Evolutionary conservation across 129 eudicot species (phyloP).

Genomic region (Heracleum sosnowskyi): DNA sequence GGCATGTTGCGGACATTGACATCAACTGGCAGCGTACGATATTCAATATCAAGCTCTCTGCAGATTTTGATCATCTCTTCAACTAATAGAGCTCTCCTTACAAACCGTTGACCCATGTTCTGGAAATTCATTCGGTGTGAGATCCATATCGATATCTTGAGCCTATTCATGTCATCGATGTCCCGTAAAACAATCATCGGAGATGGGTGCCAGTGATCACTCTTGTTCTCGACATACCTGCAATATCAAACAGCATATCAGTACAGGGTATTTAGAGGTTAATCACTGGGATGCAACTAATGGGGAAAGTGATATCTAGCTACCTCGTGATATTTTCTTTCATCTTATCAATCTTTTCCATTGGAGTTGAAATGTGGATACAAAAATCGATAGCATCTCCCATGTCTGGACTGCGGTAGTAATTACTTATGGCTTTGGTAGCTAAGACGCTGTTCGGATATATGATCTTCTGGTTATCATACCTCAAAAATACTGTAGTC

Average conservation of each 20-base stretch:
- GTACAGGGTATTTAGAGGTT: neutral
- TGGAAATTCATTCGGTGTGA: slow-evolving; percentile 50
- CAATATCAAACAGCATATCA: neutral
- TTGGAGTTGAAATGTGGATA: slow-evolving; percentile 41
- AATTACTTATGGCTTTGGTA: slow-evolving; percentile 44
- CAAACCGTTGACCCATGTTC: slow-evolving; percentile 54
- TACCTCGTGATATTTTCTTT: slow-evolving; percentile 37
- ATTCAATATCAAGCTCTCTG: slow-evolving; percentile 46
- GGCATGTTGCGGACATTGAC: slow-evolving; percentile 37
- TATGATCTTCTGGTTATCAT: slow-evolving; percentile 36
- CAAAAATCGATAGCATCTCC: slow-evolving; percentile 47
- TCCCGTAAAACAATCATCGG: slow-evolving; percentile 40
- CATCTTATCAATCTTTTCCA: slow-evolving; percentile 34
- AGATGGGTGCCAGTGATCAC: slow-evolving; percentile 48
- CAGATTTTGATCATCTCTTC: slow-evolving; percentile 42
- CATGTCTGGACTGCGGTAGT: slow-evolving; percentile 50
- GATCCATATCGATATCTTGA: slow-evolving; percentile 42
- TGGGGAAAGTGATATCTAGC: neutral
- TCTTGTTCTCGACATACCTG: slow-evolving; percentile 45
- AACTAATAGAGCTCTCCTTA: slow-evolving; percentile 40
- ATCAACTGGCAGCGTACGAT: slow-evolving; percentile 40
- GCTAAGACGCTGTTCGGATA: slow-evolving; percentile 39
- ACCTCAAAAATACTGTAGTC: slow-evolving; percentile 42
- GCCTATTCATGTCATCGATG: slow-evolving; percentile 36
- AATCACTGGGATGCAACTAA: neutral